Percentiles rank a stretch among this genome's conserved stretches.
Conservation (phyloP, 495 filamentous ascomycete species). For the Hypoxylon fragiforme region DNA sequence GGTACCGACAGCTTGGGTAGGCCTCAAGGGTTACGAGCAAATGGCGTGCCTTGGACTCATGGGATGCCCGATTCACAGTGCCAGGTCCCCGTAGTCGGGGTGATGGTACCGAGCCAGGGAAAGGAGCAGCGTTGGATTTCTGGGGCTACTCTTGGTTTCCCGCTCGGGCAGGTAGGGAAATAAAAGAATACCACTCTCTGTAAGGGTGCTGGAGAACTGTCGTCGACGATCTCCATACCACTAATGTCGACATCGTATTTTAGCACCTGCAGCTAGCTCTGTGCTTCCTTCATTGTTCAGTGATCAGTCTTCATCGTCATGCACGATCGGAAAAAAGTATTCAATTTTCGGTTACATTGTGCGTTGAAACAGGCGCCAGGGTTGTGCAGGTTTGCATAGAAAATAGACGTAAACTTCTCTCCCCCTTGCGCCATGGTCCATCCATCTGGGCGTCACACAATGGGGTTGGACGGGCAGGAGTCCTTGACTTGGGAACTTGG, state of each 20-base stretch:
- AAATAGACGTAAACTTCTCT: constrained; percentile 11
- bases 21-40: constrained; percentile 14
- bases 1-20: constrained; percentile 23
- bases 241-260: constrained; percentile 18
- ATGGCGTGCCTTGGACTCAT: constrained; percentile 20
- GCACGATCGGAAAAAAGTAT: constrained; percentile 30
- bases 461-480: constrained; percentile 17
- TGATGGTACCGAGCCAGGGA: neutral
- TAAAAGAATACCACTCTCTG: no score
- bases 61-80: constrained; percentile 19
- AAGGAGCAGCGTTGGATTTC: neutral
- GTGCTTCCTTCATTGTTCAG: neutral
- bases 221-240: constrained; percentile 23
- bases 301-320: constrained; percentile 9
- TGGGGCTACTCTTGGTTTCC: constrained; percentile 8
- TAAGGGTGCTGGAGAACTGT: constrained; percentile 1
- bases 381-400: constrained; percentile 15
- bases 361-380: constrained; percentile 35
- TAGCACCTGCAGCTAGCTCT: constrained; percentile 5
- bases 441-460: constrained; percentile 18
- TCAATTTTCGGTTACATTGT: constrained; percentile 23
- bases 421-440: constrained; percentile 38
- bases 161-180: constrained; percentile 1
- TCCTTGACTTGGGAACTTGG: constrained; percentile 16
- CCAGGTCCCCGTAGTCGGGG: constrained; percentile 5